Percentiles rank a stretch among this genome's conserved stretches.
phyloP scores from a whole-genome alignment of 345 rosid genomes.

The Arabis alpina region DNA sequence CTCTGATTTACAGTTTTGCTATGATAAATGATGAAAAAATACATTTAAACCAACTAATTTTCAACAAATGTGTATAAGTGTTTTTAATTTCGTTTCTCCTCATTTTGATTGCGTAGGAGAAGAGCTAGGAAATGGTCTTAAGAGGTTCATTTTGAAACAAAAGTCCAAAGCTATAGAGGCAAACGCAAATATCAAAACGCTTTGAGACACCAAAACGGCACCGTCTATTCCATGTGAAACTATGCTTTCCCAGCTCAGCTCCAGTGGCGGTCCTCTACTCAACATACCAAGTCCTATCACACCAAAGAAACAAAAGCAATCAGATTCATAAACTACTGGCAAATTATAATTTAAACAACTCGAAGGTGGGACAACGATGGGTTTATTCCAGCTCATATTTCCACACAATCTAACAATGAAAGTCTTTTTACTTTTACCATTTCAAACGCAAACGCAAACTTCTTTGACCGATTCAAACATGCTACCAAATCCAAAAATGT shows the following conservation, averaged over 20 bases:
- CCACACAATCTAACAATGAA: conserved; percentile 29
- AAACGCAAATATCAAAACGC: conserved; percentile 45
- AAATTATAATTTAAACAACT: conserved; percentile 23
- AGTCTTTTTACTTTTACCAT: not conserved
- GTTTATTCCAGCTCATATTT: conserved; percentile 38
- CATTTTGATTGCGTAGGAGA: not conserved
- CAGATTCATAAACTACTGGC: not conserved
- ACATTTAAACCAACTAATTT: not conserved
- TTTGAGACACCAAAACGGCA: conserved; percentile 44
- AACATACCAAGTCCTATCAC: conserved; percentile 69
- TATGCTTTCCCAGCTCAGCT: conserved; percentile 47
- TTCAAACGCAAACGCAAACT: conserved; percentile 8
- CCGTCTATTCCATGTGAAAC: conserved; percentile 43
- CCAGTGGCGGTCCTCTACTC: conserved; percentile 68
- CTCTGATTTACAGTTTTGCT: too few relatives aligned
- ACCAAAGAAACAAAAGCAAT: not conserved
- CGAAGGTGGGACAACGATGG: conserved; percentile 26
- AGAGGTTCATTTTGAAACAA: conserved; percentile 35
- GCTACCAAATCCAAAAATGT: not conserved
- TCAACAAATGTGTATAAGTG: not conserved
- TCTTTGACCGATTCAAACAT: conserved; percentile 4
- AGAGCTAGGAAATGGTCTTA: conserved; percentile 46
- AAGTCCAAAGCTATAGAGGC: conserved; percentile 42
- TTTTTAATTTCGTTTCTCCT: too few relatives aligned
- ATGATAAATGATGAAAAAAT: too few relatives aligned